A percentile compares a stretch with the other conserved stretches of the same genome.
These are phyloP conservation scores for Delitschia confertaspora DNA, from an alignment of 495 filamentous ascomycete genomes.

Conservation along the genomic window DNA sequence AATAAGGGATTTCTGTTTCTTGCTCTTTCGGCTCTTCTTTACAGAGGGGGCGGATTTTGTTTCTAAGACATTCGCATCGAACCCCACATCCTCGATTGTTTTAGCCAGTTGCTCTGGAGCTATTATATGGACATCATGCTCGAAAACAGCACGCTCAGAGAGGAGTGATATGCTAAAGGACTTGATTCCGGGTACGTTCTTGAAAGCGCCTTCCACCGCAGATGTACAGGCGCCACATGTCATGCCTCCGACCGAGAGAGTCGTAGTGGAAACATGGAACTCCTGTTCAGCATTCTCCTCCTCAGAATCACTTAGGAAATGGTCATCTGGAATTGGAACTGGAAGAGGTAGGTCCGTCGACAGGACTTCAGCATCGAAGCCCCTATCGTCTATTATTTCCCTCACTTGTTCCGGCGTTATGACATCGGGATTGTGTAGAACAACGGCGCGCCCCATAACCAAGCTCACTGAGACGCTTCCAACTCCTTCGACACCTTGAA, in stretches of 20 bases:
- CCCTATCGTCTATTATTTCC: constrained; percentile 85
- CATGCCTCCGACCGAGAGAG: constrained; percentile 90
- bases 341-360: constrained; percentile 57
- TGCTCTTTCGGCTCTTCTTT: constrained; percentile 17
- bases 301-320: constrained; percentile 27
- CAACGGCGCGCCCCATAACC: constrained; percentile 83
- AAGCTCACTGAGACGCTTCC: constrained; percentile 81
- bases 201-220: constrained; percentile 76
- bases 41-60: constrained; percentile 16
- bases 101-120: constrained; percentile 68
- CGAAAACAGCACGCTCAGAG: constrained; percentile 52
- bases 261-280: constrained; percentile 54
- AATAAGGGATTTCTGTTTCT: constrained; percentile 39
- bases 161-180: constrained; percentile 41
- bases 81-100: constrained; percentile 40
- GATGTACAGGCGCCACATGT: constrained; percentile 93
- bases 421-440: constrained; percentile 73
- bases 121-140: constrained; percentile 38
- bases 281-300: constrained; percentile 23
- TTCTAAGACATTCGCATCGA: constrained; percentile 38
- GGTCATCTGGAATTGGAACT: constrained; percentile 20
- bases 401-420: constrained; percentile 64
- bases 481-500: constrained; percentile 69
- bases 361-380: constrained; percentile 89
- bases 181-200: constrained; percentile 39